Base-by-base conservation (phyloP, 2,329 filamentous ascomycete genomes). In the Blumeriella jaapii region DNA sequence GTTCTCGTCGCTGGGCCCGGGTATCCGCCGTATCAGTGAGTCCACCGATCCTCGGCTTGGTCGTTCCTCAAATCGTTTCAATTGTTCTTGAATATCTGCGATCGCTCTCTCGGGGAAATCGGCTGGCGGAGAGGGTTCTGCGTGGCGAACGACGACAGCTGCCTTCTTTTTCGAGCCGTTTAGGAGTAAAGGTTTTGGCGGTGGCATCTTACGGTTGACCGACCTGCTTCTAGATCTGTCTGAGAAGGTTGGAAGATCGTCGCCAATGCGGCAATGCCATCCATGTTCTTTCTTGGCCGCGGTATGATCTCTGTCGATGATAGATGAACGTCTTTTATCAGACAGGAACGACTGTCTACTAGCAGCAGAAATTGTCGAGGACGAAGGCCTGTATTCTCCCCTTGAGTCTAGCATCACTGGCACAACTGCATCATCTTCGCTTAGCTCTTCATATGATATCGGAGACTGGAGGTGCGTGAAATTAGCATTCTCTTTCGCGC, bases 231-330 rank as follows among this genome's bases (percentile, higher is more conserved):
- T 18, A 47, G 61, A 63, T 39, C 71, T 63, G 22, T 62, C 61
- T 1, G 74, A 75, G 47, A 79, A 79, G 2, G 68, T 65, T 14
- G 69, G 70, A 36, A 68, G 68, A 14, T 67, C 59, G 28, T 78
- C 69, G 15, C 74, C 74, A 30, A 78, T 58, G 2, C 73, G 68
- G 22, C 60, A 63, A 50, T 78, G 70, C 64, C 71, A 77, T 24
- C 42, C 36, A 16, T 42, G 35, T 13, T 26, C 31, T 8, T 14
- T 32, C 25, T 35, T 35, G 13, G 35, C 25, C n/a, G 29, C 29
- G 0, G 36, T 37, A 10, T 39, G 27, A 8, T 27, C 38, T 24
- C 52, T 49, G 19, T 42, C 39, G 4, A 32, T 41, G 33, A 42
- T 29, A 10, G 44, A 29, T 3, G 38, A 23, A 28, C 50, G 43